These are phyloP conservation scores for Spinacia oleracea DNA, from an alignment of 179 eudicot species.

Conservation along the genomic window DNA sequence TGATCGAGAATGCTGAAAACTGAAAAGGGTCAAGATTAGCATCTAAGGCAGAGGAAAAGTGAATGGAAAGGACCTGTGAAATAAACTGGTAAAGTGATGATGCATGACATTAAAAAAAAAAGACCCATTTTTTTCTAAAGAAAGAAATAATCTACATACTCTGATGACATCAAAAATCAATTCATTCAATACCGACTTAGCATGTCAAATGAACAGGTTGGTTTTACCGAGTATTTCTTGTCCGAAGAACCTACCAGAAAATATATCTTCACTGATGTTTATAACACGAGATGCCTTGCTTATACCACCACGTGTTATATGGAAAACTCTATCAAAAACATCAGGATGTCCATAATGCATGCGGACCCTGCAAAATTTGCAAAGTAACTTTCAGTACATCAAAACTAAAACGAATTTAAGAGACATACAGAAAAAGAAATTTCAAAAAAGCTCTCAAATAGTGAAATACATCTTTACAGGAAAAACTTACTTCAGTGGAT, in stretches of 20 bases:
- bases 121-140: background rate
- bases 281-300: constrained; percentile 99
- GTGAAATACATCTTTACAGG: background rate
- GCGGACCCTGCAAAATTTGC: constrained; percentile 66
- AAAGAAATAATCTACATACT: background rate
- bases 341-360: constrained; percentile 99
- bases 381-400: background rate
- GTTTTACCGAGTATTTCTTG: background rate
- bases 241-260: constrained; percentile 51
- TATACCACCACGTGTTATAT: constrained; percentile 97
- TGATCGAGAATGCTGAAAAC: background rate
- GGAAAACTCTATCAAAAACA: constrained; percentile 98
- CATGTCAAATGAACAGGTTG: background rate
- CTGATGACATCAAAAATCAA: background rate
- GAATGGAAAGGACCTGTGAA: background rate
- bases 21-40: background rate
- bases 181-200: background rate
- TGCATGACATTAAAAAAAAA: background rate
- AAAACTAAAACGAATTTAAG: background rate
- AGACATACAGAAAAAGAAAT: background rate
- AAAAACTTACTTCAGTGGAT: constrained; percentile 80
- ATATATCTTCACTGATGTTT: constrained; percentile 97
- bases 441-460: no score
- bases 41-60: background rate
- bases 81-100: background rate